phyloP scores from a whole-genome alignment of 1,284 basidiomycete genomes.

The Ustilago loliicola region DNA sequence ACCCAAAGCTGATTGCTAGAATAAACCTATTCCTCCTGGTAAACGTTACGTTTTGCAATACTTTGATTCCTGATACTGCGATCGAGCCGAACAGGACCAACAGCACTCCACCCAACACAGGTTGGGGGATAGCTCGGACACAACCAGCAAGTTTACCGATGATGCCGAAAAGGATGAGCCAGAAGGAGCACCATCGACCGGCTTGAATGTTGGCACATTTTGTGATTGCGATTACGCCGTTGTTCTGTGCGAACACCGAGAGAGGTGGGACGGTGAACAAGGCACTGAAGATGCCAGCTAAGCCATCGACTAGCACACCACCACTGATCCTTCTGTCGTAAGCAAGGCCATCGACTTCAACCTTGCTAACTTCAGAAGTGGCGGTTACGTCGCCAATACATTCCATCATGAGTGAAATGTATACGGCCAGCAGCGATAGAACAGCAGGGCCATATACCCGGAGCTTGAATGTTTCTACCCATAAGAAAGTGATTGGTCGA shows the following conservation, averaged over 20 bases:
- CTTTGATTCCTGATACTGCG: constrained; percentile 77
- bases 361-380: constrained; percentile 82
- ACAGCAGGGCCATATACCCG: constrained; percentile 84
- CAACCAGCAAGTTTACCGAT: constrained; percentile 83
- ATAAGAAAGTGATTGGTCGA: constrained; percentile 66
- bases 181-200: constrained; percentile 59
- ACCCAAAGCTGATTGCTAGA: constrained; percentile 74
- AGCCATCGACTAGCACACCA: constrained; percentile 81
- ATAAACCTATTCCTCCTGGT: constrained; percentile 83
- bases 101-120: constrained; percentile 80
- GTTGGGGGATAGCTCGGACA: constrained; percentile 76
- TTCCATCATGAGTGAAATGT: constrained; percentile 78
- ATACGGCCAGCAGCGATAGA: constrained; percentile 84
- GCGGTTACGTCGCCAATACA: constrained; percentile 89
- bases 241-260: constrained; percentile 88
- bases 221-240: constrained; percentile 73
- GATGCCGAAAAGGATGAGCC: constrained; percentile 71
- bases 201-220: constrained; percentile 61
- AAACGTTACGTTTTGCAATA: constrained; percentile 78
- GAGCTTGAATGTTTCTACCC: constrained; percentile 84
- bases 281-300: constrained; percentile 78
- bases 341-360: constrained; percentile 70
- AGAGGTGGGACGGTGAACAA: constrained; percentile 82
- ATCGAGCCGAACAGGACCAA: constrained; percentile 71
- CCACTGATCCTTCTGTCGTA: constrained; percentile 86